Percentiles rank a stretch among this genome's conserved stretches.
These are phyloP conservation scores for Saccharomycopsis guyanensis DNA, from an alignment of 805 yeast species.

Conservation along the genomic window DNA sequence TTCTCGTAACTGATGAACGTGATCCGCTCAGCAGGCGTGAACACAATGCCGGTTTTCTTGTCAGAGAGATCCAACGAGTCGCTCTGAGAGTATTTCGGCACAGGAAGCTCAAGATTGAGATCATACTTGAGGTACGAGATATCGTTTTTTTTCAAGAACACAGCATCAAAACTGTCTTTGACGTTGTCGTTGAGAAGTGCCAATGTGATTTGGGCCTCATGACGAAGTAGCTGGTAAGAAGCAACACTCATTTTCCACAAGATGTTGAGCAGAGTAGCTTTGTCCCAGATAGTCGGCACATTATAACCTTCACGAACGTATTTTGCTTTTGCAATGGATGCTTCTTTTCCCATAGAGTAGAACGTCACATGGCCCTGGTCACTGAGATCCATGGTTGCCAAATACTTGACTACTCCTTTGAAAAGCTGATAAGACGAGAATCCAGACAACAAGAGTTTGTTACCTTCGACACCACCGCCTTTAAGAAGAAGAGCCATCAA, in stretches of 20 bases:
- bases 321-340: constrained; percentile 28
- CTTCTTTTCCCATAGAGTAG: constrained; percentile 33
- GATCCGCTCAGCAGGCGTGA: constrained; percentile 66
- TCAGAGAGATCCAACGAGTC: constrained; percentile 54
- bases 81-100: constrained; percentile 28
- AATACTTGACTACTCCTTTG: constrained; percentile 75
- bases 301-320: constrained; percentile 51
- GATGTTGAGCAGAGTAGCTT: constrained; percentile 66
- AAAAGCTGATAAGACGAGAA: constrained; percentile 90
- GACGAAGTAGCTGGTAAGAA: constrained; percentile 54
- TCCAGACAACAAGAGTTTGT: constrained; percentile 73
- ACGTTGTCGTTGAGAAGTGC: constrained; percentile 59
- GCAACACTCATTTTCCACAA: constrained; percentile 72
- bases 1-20: constrained; percentile 64
- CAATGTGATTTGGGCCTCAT: constrained; percentile 63
- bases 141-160: constrained; percentile 56
- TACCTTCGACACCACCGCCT: constrained; percentile 73
- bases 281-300: constrained; percentile 72
- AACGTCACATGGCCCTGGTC: constrained; percentile 60
- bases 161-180: constrained; percentile 72
- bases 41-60: constrained; percentile 35
- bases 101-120: constrained; percentile 44
- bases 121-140: constrained; percentile 59
- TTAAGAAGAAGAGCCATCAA: constrained; percentile 73
- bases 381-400: constrained; percentile 72